Percentiles rank a stretch among this genome's conserved stretches.
Evolutionary conservation across 768 basidiomycete species (phyloP).

Genomic region (Hygrocybe punicea): DNA sequence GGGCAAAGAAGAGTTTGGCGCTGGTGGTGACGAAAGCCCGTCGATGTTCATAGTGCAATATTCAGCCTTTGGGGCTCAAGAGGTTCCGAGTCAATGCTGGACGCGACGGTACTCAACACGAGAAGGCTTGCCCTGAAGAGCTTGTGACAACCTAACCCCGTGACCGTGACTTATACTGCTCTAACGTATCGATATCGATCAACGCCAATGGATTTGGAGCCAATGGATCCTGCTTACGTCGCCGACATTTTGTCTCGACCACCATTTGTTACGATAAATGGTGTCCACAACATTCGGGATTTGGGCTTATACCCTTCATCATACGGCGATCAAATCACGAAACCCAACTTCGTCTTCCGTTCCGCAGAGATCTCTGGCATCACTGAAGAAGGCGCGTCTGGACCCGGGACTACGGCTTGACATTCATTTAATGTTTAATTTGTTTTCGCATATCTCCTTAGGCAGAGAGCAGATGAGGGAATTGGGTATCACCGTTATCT

Average conservation of each 20-base stretch:
- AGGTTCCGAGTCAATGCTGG: conserved; percentile 32
- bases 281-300: conserved; percentile 74
- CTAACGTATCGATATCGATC: too few relatives aligned
- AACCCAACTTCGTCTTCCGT: conserved; percentile 57
- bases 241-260: conserved; percentile 59
- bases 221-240: conserved; percentile 66
- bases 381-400: conserved; percentile 58
- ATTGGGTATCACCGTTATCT: conserved; percentile 65
- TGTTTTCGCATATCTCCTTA: conserved; percentile 21
- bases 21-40: conserved; percentile 55
- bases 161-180: too few relatives aligned
- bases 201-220: conserved; percentile 57
- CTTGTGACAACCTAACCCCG: too few relatives aligned
- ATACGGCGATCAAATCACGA: conserved; percentile 49
- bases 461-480: conserved; percentile 56
- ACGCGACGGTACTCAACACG: conserved; percentile 13
- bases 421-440: neutral
- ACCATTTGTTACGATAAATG: conserved; percentile 68
- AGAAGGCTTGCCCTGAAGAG: conserved; percentile 15
- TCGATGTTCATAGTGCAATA: conserved; percentile 51
- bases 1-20: conserved; percentile 50
- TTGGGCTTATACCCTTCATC: conserved; percentile 60
- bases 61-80: conserved; percentile 9
- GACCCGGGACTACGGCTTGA: too few relatives aligned
- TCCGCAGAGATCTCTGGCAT: conserved; percentile 71